Evolutionary conservation across 371 early-diverging fungal species (phyloP).

Genomic region (Mucor circinelloides): DNA sequence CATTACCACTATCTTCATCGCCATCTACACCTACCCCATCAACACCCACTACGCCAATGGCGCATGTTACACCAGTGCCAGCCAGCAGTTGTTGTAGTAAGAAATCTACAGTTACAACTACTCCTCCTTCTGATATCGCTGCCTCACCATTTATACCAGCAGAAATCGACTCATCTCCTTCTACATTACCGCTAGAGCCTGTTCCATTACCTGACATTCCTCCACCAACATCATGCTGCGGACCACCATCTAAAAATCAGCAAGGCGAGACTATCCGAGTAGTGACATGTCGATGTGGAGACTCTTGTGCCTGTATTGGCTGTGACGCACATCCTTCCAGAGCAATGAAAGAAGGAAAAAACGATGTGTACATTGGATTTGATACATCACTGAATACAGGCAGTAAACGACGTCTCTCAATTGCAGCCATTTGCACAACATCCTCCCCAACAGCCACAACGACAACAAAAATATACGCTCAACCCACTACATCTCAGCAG

Average conservation of each 20-base stretch:
- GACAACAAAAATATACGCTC: slow-evolving; percentile 10
- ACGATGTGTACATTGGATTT: slow-evolving; percentile 43
- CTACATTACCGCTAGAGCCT: neutral
- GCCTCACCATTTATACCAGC: neutral
- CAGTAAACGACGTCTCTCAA: slow-evolving; percentile 3
- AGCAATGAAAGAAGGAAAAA: slow-evolving; percentile 39
- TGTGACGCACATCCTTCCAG: slow-evolving; percentile 55
- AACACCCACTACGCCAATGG: neutral
- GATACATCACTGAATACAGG: slow-evolving; percentile 1
- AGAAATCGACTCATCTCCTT: neutral
- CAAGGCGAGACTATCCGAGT: slow-evolving; percentile 37
- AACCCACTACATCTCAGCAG: neutral
- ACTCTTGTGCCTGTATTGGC: slow-evolving; percentile 49
- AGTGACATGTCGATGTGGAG: slow-evolving; percentile 54
- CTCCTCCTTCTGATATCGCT: neutral
- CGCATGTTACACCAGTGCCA: neutral
- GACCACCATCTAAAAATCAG: slow-evolving; percentile 29
- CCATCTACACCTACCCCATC: neutral
- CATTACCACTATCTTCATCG: neutral
- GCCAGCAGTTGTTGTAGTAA: slow-evolving; percentile 7
- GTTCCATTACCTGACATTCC: slow-evolving; percentile 18
- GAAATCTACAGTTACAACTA: neutral
- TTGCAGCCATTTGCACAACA: slow-evolving; percentile 4
- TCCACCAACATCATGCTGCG: slow-evolving; percentile 29
- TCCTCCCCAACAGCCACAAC: neutral